Percentiles rank a stretch among this genome's conserved stretches.
phyloP scores from a whole-genome alignment of 2,329 filamentous ascomycete species.

The Pseudogymnoascus sp. region DNA sequence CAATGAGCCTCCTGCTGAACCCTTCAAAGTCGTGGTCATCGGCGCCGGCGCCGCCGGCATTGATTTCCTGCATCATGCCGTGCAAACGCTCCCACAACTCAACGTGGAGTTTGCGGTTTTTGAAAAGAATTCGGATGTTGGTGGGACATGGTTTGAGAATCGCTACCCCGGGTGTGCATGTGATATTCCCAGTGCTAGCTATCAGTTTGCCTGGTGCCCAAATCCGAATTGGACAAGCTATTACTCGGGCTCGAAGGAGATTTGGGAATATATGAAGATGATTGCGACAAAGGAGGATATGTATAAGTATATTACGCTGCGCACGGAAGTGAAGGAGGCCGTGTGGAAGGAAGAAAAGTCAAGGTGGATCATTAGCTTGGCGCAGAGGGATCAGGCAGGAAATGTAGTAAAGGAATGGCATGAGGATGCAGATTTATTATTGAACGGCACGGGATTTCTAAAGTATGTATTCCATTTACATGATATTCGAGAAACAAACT shows the following conservation, averaged over 20 bases:
- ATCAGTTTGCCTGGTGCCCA: slow-evolving; percentile 26
- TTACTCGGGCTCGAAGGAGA: slow-evolving; percentile 25
- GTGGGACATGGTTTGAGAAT: slow-evolving; percentile 49
- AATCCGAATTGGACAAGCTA: slow-evolving; percentile 26
- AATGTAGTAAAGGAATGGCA: background rate
- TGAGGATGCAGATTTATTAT: background rate
- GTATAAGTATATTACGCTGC: slow-evolving; percentile 37
- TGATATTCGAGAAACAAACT: background rate
- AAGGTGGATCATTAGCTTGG: slow-evolving; percentile 31
- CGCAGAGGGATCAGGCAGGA: background rate
- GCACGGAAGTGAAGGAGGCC: slow-evolving; percentile 36
- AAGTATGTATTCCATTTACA: background rate
- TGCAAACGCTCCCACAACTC: background rate
- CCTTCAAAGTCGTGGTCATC: background rate
- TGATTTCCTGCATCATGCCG: background rate
- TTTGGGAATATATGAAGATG: slow-evolving; percentile 29
- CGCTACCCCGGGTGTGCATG: slow-evolving; percentile 48
- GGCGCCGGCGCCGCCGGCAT: background rate
- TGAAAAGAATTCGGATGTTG: slow-evolving; percentile 44
- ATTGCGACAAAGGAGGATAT: slow-evolving; percentile 28
- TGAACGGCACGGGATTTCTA: background rate
- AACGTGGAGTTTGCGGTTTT: background rate
- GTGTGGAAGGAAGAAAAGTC: slow-evolving; percentile 38
- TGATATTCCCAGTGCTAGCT: slow-evolving; percentile 51
- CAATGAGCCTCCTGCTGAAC: background rate